These are phyloP conservation scores for Ustilago esculenta DNA, from an alignment of 1,284 basidiomycete species.

Conservation along the genomic window DNA sequence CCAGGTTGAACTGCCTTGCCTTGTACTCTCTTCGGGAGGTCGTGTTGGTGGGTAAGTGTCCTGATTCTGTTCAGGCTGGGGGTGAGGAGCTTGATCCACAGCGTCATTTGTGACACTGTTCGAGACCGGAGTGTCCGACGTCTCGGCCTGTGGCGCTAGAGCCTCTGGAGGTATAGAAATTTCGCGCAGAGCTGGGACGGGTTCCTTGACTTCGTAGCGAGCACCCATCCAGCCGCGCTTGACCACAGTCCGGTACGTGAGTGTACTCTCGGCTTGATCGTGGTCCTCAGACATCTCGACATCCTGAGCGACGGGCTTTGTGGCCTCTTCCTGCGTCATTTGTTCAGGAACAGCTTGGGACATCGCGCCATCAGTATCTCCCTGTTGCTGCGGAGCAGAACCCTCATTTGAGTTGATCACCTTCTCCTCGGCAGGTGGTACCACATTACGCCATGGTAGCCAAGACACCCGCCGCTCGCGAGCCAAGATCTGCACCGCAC, in stretches of 20 bases:
- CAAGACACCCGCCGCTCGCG: constrained; percentile 29
- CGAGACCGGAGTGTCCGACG: background rate
- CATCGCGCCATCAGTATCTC: background rate
- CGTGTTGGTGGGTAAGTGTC: constrained; percentile 11
- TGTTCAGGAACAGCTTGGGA: background rate
- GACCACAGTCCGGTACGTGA: constrained; percentile 34
- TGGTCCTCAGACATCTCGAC: background rate
- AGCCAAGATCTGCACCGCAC: background rate
- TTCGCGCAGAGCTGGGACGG: constrained; percentile 3
- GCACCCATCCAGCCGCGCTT: constrained; percentile 51
- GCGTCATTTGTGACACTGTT: too few species aligned
- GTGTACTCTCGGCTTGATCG: constrained; percentile 8
- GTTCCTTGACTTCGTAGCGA: constrained; percentile 43
- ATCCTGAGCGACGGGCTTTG: background rate
- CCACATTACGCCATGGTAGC: constrained; percentile 42
- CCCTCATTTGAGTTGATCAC: background rate
- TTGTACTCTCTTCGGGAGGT: background rate
- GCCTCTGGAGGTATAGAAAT: constrained; percentile 9
- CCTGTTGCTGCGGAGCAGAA: background rate
- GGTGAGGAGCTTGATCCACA: background rate
- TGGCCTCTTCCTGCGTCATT: background rate
- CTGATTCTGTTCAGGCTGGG: background rate
- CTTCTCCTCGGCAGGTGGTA: background rate
- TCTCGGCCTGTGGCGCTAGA: background rate
- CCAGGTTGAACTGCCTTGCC: constrained; percentile 27